A percentile compares a stretch with the other conserved stretches of the same genome.
phyloP scores from a whole-genome alignment of 1,284 basidiomycete species.

The Blastosporella zonata region DNA sequence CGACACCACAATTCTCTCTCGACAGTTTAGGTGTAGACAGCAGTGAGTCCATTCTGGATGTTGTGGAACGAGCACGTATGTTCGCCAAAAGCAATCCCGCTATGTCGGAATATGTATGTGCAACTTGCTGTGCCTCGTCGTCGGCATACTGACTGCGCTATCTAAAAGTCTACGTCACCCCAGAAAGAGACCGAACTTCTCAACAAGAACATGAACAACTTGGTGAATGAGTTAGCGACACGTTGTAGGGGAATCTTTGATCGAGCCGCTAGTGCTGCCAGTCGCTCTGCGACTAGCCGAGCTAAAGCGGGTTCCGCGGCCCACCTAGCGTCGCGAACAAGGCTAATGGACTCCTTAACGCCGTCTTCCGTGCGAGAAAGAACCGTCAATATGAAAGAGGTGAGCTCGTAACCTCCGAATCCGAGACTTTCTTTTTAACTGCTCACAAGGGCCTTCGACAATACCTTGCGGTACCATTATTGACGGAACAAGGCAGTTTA shows the following conservation, averaged over 20 bases:
- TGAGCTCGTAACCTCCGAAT: constrained; percentile 32
- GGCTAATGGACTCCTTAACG: constrained; percentile 18
- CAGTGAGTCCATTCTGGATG: constrained; percentile 37
- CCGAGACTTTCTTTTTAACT: constrained; percentile 20
- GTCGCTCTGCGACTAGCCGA: constrained; percentile 54
- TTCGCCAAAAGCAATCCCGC: constrained; percentile 43
- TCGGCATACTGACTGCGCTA: constrained; percentile 12
- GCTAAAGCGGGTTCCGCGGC: constrained; percentile 28
- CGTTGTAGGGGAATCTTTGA: constrained; percentile 62
- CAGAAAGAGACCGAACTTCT: constrained; percentile 47
- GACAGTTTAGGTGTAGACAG: constrained; percentile 51
- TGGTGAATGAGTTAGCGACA: constrained; percentile 59
- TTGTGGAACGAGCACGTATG: constrained; percentile 40
- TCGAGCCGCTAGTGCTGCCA: constrained; percentile 59
- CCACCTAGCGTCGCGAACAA: constrained; percentile 13
- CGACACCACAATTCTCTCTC: constrained; percentile 53
- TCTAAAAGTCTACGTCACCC: constrained; percentile 25
- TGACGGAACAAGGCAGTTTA: constrained; percentile 33
- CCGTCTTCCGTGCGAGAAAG: constrained; percentile 50
- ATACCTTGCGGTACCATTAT: constrained; percentile 42
- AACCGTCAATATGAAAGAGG: constrained; percentile 44
- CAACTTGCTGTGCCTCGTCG: background rate
- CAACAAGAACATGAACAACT: constrained; percentile 67
- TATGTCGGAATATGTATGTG: constrained; percentile 44
- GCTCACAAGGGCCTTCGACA: constrained; percentile 41